Evolutionary conservation across 2,329 filamentous ascomycete species (phyloP), one percentile per base, ranked within the genome.

Genomic region (Botrytis sinoallii): DNA sequence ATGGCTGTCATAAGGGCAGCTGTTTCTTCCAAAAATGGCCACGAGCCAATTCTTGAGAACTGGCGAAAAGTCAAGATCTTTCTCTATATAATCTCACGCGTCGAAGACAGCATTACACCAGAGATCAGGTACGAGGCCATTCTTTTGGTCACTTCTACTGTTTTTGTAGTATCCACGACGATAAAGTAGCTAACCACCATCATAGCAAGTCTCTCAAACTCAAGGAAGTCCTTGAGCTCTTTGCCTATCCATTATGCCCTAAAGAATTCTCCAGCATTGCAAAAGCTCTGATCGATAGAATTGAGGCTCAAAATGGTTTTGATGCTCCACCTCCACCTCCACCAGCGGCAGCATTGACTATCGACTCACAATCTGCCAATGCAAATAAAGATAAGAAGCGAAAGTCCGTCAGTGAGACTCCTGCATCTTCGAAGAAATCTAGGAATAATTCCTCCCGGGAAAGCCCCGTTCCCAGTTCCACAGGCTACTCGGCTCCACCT

Each of bases 1-100:
- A 5, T 20, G 0, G 1, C 61, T 4, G 5, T 59, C 20, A 25
- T 2, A n/a, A 2, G 0, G 1, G 38, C 29, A 10, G 35, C n/a
- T 38, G 48, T 44, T 1, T 18, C 20, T 16, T 55, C 3, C 14
- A 72, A 46, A 22, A n/a, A 48, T 25, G 48, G 38, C 3, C 6
- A n/a, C 20, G 2, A 18, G 1, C 14, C n/a, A 6, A 14, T 7
- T 12, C 29, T 29, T n/a, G 46, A 59, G 4, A 22, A 67, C 38
- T 57, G 48, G 70, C 29, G 22, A 4, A 52, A 71, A 18, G 4
- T 29, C 5, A 72, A 67, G 35, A 48, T 46, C 9, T 72, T 67
- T 20, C 48, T 72, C 16, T 67, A 20, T 3, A 46, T 38, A 6
- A 8, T 67, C 7, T 59, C 70, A 44, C 40, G 14, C 25, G 3